phyloP scores from a whole-genome alignment of 2,329 filamentous ascomycete species.

The Aspergillus uvarum region DNA sequence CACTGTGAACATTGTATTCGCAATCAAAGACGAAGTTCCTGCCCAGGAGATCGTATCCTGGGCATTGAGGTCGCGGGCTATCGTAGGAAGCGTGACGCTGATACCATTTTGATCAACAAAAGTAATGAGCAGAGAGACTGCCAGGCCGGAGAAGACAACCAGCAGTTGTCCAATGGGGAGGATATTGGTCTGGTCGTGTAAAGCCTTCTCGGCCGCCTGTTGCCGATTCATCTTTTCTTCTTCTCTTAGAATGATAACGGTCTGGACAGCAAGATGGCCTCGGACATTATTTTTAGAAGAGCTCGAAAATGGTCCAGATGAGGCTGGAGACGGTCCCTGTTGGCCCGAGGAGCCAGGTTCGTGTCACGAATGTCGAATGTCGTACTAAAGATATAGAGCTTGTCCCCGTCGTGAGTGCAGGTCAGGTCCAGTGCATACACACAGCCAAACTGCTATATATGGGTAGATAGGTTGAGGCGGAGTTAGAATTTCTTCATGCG shows the following conservation, averaged over 20 bases:
- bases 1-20: conserved; percentile 64
- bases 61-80: conserved; percentile 50
- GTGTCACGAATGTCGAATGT: neutral
- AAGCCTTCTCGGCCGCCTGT: conserved; percentile 44
- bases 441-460: neutral
- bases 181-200: conserved; percentile 59
- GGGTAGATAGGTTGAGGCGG: neutral
- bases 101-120: conserved; percentile 61
- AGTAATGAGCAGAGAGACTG: conserved; percentile 55
- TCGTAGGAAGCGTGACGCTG: conserved; percentile 53
- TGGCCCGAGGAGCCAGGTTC: neutral
- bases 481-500: neutral
- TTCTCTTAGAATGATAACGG: conserved; percentile 2
- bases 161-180: conserved; percentile 50
- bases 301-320: neutral
- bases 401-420: neutral
- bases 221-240: conserved; percentile 32
- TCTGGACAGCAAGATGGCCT: neutral
- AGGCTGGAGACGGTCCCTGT: neutral
- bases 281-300: neutral
- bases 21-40: conserved; percentile 68
- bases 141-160: conserved; percentile 53
- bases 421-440: neutral
- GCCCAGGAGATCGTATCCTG: conserved; percentile 63
- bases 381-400: neutral